Evolutionary conservation across 2,329 filamentous ascomycete genomes (phyloP).

Genomic region (Corynespora cassiicola): DNA sequence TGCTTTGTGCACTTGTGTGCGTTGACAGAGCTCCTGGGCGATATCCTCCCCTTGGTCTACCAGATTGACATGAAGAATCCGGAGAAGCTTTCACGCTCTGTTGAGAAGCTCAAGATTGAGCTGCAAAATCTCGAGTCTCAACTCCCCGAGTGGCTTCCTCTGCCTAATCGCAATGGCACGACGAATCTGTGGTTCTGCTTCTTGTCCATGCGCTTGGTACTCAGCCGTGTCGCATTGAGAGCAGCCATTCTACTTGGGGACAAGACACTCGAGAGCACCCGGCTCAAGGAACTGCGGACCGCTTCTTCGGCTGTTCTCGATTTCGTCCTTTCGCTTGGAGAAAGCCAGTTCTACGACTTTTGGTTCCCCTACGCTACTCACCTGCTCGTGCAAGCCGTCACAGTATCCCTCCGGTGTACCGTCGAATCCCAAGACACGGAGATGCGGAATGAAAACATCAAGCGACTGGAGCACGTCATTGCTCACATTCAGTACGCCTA

Average conservation of each 20-base stretch:
- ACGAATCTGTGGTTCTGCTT: constrained; percentile 51
- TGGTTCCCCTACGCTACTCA: constrained; percentile 60
- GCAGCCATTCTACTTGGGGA: constrained; percentile 33
- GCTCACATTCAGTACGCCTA: constrained; percentile 55
- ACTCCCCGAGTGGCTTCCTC: constrained; percentile 42
- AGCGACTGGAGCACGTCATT: constrained; percentile 56
- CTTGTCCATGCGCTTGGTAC: constrained; percentile 46
- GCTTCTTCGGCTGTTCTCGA: constrained; percentile 59
- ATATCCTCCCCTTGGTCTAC: constrained; percentile 48
- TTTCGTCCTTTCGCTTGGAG: constrained; percentile 55
- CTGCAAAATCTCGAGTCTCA: constrained; percentile 42
- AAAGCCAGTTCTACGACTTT: constrained; percentile 58
- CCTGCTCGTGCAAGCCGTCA: constrained; percentile 61
- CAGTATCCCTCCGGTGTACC: constrained; percentile 58
- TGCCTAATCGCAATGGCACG: constrained; percentile 34
- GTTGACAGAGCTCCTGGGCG: constrained; percentile 52
- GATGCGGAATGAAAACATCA: constrained; percentile 53
- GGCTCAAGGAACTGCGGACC: constrained; percentile 54
- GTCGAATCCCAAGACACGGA: constrained; percentile 58
- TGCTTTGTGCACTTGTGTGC: constrained; percentile 62
- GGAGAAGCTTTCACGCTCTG: constrained; percentile 31
- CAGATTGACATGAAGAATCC: constrained; percentile 41
- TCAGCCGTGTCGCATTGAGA: constrained; percentile 45
- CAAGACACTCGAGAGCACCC: constrained; percentile 27
- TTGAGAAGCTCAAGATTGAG: constrained; percentile 39